Base-by-base conservation (phyloP, 805 yeast genomes). In the Metschnikowia bowlesiae region DNA sequence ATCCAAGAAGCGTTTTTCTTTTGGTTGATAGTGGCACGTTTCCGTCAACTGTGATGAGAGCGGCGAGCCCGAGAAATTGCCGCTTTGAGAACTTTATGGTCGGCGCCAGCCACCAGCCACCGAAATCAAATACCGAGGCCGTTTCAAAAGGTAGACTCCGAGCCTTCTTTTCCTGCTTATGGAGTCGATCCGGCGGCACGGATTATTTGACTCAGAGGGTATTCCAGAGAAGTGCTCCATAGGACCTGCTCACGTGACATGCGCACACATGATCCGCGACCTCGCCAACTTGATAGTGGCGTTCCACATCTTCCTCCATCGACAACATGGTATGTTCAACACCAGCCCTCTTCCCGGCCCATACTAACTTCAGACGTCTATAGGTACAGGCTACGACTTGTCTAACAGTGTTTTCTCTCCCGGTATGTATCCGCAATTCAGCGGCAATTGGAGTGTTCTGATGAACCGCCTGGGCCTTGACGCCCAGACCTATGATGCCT, bases 331-430 rank as follows among this genome's bases (percentile, higher is more conserved):
- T 53, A 53, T 37, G 55, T 53, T 10, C 40, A 7, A 10, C 44
- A 14, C n/a, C 7, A 8, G 4, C 16, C 11, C 18, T 14, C 13
- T 22, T 4, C 31, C 26, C 39, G 16, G 7, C 45, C 36, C 45
- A 5, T 44, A 47, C 54, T 48, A 51, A 55, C 55, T 22, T 28
- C 45, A 58, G 61, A 58, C 98, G 37, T 94, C 99, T 43, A 91
- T 94, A 61, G 99, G 99, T 61, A 94, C 99, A 30, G 99, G 99
- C 16, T 94, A 94, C 82, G 99, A 94, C 78, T 84, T 94, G 65
- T 89, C 97, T 33, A 94, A 94, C 75, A 85, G 96, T 73, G 97
- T 92, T 54, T 94, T 94, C 74, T 83, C 89, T 49, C 92, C 92
- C 50, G 80, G 79, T 75, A 71, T 55, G 80, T 70, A 53, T 33